phyloP scores from a whole-genome alignment of 495 filamentous ascomycete genomes.

The Chaetomidium leptoderma region DNA sequence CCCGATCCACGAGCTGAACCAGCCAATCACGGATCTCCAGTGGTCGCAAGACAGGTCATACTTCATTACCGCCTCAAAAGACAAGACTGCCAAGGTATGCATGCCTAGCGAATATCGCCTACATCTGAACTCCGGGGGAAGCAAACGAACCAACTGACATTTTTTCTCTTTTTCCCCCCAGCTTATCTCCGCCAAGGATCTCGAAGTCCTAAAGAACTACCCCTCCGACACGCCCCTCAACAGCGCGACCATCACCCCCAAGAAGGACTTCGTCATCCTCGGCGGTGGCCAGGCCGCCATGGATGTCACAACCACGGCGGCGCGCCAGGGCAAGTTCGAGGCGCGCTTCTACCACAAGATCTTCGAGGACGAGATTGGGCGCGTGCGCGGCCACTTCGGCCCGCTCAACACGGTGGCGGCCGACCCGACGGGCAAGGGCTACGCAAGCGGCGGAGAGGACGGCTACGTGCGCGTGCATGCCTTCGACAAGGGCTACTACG shows the following conservation, averaged over 20 bases:
- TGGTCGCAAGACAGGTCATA: slow-evolving; percentile 91
- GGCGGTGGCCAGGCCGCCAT: slow-evolving; percentile 97
- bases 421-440: slow-evolving; percentile 83
- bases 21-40: slow-evolving; percentile 87
- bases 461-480: slow-evolving; percentile 98
- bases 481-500: slow-evolving; percentile 97
- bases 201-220: slow-evolving; percentile 91
- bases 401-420: slow-evolving; percentile 78
- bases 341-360: slow-evolving; percentile 98
- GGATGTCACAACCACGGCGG: slow-evolving; percentile 95
- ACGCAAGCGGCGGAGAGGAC: slow-evolving; percentile 93
- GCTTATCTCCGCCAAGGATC: slow-evolving; percentile 75
- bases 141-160: not conserved
- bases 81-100: slow-evolving; percentile 87
- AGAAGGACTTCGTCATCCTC: slow-evolving; percentile 95
- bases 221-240: slow-evolving; percentile 92
- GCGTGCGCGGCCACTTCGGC: slow-evolving; percentile 95
- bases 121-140: not conserved
- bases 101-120: not conserved
- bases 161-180: slow-evolving; percentile 27
- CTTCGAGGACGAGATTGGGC: slow-evolving; percentile 96
- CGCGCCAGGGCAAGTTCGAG: slow-evolving; percentile 96
- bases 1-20: slow-evolving; percentile 76
- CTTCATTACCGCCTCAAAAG: slow-evolving; percentile 96
- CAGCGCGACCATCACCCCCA: slow-evolving; percentile 84